phyloP scores from a whole-genome alignment of 345 rosid genomes.

The Eucalyptus pauciflora region DNA sequence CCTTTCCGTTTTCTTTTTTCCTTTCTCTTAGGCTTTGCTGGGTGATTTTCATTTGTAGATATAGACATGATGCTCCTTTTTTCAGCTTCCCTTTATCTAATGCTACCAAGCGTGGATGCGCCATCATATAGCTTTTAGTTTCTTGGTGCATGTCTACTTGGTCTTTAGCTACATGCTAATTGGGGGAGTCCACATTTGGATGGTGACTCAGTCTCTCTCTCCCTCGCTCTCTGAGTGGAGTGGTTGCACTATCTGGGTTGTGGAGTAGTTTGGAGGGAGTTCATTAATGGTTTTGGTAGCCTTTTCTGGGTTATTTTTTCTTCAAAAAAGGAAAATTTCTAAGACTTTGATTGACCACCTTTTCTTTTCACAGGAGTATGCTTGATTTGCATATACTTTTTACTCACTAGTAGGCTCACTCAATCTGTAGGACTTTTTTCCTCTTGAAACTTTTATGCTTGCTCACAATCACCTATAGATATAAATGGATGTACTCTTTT shows the following conservation, averaged over 20 bases:
- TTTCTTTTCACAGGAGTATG: not conserved
- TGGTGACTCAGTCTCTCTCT: not conserved
- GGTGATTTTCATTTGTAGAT: not conserved
- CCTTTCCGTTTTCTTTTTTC: not conserved
- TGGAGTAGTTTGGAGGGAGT: constrained; percentile 22
- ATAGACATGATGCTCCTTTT: not conserved
- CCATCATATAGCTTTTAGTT: not conserved
- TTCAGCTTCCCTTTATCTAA: not conserved
- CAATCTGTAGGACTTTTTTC: not conserved
- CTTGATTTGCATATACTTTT: not conserved
- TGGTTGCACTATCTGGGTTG: constrained; percentile 6
- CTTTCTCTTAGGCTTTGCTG: not conserved
- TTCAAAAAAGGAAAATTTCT: not conserved
- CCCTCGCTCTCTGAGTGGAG: constrained; percentile 3
- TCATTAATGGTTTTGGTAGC: constrained; percentile 25
- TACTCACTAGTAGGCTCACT: not conserved
- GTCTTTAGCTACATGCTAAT: not conserved
- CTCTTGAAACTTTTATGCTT: not conserved
- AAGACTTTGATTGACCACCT: not conserved
- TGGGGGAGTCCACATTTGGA: not conserved
- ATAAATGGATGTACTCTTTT: not conserved
- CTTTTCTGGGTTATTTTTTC: not conserved
- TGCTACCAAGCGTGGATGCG: not conserved
- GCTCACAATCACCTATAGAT: not conserved
- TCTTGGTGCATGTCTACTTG: not conserved